Base-by-base conservation (phyloP, 441 rosid genomes). In the Aleurites moluccanus region DNA sequence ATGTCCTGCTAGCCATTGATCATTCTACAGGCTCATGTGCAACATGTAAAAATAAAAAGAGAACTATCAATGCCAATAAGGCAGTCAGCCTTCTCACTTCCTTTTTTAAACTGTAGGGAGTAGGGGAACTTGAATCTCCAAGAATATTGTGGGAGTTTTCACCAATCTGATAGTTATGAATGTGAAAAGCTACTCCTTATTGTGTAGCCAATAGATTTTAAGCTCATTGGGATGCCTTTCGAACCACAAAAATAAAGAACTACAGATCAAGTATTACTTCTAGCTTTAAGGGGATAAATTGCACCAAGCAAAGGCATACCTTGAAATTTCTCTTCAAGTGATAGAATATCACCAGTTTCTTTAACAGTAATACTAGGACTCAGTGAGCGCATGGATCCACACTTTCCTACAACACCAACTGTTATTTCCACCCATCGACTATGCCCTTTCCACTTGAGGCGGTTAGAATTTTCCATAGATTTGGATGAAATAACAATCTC, bases 291-390 rank as follows among this genome's bases (percentile, higher is more conserved):
- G 73, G n/a, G 30, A 33, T 6, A 49, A 16, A 47, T 14, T 33
- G 28, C 44, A 75, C 6, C 13, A 52, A 42, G 55, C 3, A 47
- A 53, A 69, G 61, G 66, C 56, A 27, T 75, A 91, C 99, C 99
- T 88, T 95, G 99, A 80, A 95, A 95, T 86, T 95, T 95, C 85
- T 95, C 98, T 76, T 95, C 98, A 50, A 95, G 98, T 50, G 99
- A 91, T 75, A 93, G 83, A 79, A 95, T 95, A 77, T 86, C 98
- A 21, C 99, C 98, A 66, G 86, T 75, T 90, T 93, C 99, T 80
- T 95, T 95, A 70, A 95, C 95, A 49, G 97, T 93, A 66, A 93
- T 79, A 80, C 99, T 95, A 56, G 98, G 97, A 83, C 87, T 91
- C 70, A 95, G 78, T 1, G 98, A 90, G 79, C 74, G 95, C 96